Base-by-base conservation (phyloP, 495 filamentous ascomycete species). In the Collariella sp. region DNA sequence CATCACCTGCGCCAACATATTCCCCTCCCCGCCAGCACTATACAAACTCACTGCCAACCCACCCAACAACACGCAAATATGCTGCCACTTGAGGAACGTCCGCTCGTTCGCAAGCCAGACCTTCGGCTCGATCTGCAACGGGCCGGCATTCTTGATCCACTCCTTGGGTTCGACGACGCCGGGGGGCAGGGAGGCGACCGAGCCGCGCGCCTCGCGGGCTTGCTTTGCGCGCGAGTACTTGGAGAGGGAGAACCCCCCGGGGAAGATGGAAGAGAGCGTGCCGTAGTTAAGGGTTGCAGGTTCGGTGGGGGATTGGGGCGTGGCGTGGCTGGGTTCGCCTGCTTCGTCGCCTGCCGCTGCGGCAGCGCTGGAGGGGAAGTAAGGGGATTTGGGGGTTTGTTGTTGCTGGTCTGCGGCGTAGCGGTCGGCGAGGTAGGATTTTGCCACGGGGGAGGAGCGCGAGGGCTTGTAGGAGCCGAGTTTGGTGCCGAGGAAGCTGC, bases 51-150 rank as follows among this genome's bases (percentile, higher is more conserved):
- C 72, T 3, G 88, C 87, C 26, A 98, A 68, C 22, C 81, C 82
- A 10, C 89, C 89, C 7, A 97, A 80, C 24, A 97, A 76, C 22
- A 98, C 78, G 49, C 81, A 84, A 58, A 97, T 86, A 64, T 97
- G 90, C 68, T 96, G 86, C 93, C 93, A 98, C 67, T 95, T 96
- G 67, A 98, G 82, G 62, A 95, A 98, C 0, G 93, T 98, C 42
- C 93, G 82, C 72, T 98, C 88, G 66, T 98, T 98, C 45, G 93
- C 93, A 33, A 98, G 85, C 91, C 93, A 98, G 6, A 98, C 91
- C 70, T 98, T 98, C 38, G 88, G 87, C 70, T 98, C 93, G 36
- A 98, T 89, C 48, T 87, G 81, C 33, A 97, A 77, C 1, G 89
- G 88, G 0, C 91, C 91, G 0, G 86, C 76, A 68, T 98, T 91